Conservation (phyloP, 2,329 filamentous ascomycete species). For the Diplodia scrobiculata region DNA sequence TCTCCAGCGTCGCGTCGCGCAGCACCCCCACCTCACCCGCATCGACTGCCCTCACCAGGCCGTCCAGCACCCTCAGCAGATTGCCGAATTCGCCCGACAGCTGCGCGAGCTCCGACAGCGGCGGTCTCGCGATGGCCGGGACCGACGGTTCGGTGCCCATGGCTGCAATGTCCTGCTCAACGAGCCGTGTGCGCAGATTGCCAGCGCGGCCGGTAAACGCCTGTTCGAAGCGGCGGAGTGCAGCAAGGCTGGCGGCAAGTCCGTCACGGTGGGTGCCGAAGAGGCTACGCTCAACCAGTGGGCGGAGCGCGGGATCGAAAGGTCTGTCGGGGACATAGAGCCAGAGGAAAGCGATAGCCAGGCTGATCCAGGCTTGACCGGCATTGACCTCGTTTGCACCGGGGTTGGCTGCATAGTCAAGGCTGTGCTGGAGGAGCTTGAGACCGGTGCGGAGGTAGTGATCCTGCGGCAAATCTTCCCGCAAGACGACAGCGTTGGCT, state of each 20-base stretch:
- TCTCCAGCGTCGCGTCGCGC: conserved; percentile 46
- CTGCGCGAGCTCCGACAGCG: conserved; percentile 65
- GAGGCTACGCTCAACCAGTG: conserved; percentile 64
- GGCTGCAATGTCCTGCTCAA: conserved; percentile 63
- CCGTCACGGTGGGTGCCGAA: conserved; percentile 59
- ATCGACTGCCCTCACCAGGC: conserved; percentile 36
- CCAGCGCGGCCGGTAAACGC: conserved; percentile 68
- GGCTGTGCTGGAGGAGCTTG: conserved; percentile 17
- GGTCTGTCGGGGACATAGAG: conserved; percentile 84
- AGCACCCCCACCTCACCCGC: conserved; percentile 35
- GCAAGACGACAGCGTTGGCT: not conserved
- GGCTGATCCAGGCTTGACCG: conserved; percentile 67
- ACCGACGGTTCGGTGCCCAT: conserved; percentile 69
- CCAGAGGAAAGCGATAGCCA: conserved; percentile 72
- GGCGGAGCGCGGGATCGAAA: conserved; percentile 73
- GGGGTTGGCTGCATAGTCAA: not conserved
- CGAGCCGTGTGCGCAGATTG: conserved; percentile 65
- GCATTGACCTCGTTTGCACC: conserved; percentile 38
- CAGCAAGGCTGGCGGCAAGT: conserved; percentile 60
- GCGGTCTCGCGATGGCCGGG: conserved; percentile 71
- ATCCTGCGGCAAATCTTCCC: conserved; percentile 1
- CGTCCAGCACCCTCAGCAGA: conserved; percentile 55
- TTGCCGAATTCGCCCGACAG: conserved; percentile 84
- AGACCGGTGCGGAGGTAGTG: conserved; percentile 40
- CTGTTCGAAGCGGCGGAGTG: conserved; percentile 66